Conservation (phyloP, 352 stramenopile genomes). For the Phytophthora hybrid region DNA sequence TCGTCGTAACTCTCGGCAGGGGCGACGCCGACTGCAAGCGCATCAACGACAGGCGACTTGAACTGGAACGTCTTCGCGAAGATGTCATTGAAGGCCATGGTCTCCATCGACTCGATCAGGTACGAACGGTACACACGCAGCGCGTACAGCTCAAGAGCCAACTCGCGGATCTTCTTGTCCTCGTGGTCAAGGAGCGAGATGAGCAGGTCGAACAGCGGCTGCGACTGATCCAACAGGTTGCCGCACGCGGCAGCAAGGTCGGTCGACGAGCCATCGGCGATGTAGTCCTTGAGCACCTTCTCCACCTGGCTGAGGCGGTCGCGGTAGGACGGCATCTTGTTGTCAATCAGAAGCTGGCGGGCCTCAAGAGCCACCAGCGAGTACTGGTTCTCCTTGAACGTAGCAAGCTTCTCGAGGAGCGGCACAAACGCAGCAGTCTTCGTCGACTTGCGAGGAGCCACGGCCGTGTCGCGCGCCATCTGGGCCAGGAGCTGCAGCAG, state of each 20-base stretch:
- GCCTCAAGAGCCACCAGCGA: slow-evolving; percentile 94
- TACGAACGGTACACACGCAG: slow-evolving; percentile 90
- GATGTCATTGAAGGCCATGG: slow-evolving; percentile 62
- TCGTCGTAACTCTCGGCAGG: slow-evolving; percentile 88
- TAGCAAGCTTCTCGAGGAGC: slow-evolving; percentile 87
- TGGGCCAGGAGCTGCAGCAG: slow-evolving; percentile 76
- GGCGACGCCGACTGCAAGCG: slow-evolving; percentile 74
- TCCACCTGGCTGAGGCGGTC: slow-evolving; percentile 90
- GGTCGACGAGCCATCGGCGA: slow-evolving; percentile 54
- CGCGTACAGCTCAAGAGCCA: slow-evolving; percentile 85
- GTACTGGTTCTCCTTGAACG: slow-evolving; percentile 93
- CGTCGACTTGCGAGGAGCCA: slow-evolving; percentile 58
- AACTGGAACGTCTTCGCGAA: slow-evolving; percentile 91
- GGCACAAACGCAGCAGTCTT: slow-evolving; percentile 77
- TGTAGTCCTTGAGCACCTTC: slow-evolving; percentile 72
- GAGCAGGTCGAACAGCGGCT: slow-evolving; percentile 87
- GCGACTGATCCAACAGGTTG: slow-evolving; percentile 80
- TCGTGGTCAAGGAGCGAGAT: slow-evolving; percentile 83
- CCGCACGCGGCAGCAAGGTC: slow-evolving; percentile 67
- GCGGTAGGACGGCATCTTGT: slow-evolving; percentile 96
- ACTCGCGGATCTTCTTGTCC: slow-evolving; percentile 72
- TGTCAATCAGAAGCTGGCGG: slow-evolving; percentile 96
- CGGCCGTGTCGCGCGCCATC: slow-evolving; percentile 50
- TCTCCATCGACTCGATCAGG: slow-evolving; percentile 86
- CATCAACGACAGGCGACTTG: slow-evolving; percentile 83